Conservation (phyloP, 1,284 basidiomycete genomes). For the Cutaneotrichosporon dermatis region DNA sequence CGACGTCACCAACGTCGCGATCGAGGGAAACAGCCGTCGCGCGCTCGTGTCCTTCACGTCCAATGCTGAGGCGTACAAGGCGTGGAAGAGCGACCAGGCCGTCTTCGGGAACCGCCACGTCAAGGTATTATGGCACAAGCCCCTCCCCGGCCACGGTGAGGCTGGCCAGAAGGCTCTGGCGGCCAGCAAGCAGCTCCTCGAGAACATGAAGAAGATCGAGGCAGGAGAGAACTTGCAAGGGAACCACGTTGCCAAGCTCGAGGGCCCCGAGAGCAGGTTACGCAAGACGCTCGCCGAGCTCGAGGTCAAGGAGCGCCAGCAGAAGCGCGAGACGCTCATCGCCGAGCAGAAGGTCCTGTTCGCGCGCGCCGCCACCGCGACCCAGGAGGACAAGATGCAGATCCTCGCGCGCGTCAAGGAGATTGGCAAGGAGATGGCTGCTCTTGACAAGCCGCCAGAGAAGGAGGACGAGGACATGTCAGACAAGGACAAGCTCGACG, state of each 20-base stretch:
- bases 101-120: conserved; percentile 92
- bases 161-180: conserved; percentile 69
- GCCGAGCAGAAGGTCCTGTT: conserved; percentile 85
- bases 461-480: conserved; percentile 41
- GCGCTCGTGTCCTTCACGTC: conserved; percentile 82
- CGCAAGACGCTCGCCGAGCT: conserved; percentile 42
- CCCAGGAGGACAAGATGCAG: conserved; percentile 66
- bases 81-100: conserved; percentile 88
- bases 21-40: conserved; percentile 67
- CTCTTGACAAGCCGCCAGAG: conserved; percentile 34
- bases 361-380: conserved; percentile 58
- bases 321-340: conserved; percentile 74
- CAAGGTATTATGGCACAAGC: conserved; percentile 88
- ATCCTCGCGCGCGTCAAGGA: conserved; percentile 74
- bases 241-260: conserved; percentile 26
- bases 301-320: conserved; percentile 59
- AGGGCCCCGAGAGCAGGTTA: conserved; percentile 35
- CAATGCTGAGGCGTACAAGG: conserved; percentile 79
- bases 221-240: conserved; percentile 31
- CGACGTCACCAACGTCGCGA: conserved; percentile 84
- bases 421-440: conserved; percentile 73
- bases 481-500: conserved; percentile 39
- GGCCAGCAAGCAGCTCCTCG: conserved; percentile 66
- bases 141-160: conserved; percentile 78
- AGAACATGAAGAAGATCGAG: conserved; percentile 54